phyloP scores from a whole-genome alignment of 164 flowering plant genomes.

The Umbellularia californica region DNA sequence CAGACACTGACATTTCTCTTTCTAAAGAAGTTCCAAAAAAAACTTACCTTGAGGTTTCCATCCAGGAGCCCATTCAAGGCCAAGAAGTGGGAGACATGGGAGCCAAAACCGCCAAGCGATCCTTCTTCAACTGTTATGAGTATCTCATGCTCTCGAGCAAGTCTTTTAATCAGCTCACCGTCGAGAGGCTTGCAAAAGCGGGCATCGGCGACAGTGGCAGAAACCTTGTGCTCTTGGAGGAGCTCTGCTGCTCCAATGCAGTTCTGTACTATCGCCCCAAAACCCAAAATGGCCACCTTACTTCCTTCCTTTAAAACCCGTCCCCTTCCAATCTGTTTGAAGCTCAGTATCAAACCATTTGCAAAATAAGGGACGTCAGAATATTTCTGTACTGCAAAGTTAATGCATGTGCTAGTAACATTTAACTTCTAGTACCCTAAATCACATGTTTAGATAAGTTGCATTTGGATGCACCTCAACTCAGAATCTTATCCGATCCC shows the following conservation, averaged over 20 bases:
- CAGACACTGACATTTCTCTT: background rate
- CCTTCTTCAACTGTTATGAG: conserved; percentile 19
- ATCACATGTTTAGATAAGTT: no score
- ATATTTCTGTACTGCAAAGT: no score
- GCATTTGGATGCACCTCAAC: no score
- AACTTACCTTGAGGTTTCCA: conserved; percentile 12
- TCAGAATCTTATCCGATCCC: no score
- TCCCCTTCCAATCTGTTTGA: conserved; percentile 41
- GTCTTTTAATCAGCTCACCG: conserved; percentile 24
- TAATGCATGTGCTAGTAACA: background rate
- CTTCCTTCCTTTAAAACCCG: conserved; percentile 28
- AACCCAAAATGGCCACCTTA: conserved; percentile 16
- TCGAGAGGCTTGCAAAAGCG: conserved; percentile 55
- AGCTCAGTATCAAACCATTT: background rate
- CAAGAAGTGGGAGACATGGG: conserved; percentile 47
- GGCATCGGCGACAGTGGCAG: conserved; percentile 41
- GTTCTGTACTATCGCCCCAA: conserved; percentile 12
- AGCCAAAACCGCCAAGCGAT: conserved; percentile 28
- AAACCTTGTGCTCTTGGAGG: conserved; percentile 25
- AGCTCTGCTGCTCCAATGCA: conserved; percentile 6
- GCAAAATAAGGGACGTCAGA: no score
- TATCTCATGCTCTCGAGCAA: conserved; percentile 34
- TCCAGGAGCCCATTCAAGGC: conserved; percentile 41
- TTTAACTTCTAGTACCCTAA: background rate
- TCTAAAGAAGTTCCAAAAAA: background rate